phyloP scores from a whole-genome alignment of 1,139 yeast genomes.

The Casaregolazyma lundiana region DNA sequence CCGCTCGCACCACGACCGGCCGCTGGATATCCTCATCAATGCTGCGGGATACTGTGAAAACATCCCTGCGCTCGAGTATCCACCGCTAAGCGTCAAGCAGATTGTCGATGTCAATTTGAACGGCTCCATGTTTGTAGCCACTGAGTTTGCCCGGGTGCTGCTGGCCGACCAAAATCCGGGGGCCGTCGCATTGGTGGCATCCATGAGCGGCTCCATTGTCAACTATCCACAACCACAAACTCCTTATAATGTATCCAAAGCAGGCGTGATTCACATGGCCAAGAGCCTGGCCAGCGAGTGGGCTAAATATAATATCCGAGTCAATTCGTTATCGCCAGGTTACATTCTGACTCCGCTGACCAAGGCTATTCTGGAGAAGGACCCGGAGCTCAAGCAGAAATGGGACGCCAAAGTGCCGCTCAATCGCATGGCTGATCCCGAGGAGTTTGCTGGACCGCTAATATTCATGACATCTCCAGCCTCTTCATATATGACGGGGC shows the following conservation, averaged over 20 bases:
- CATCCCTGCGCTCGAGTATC: constrained; percentile 72
- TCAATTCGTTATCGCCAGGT: constrained; percentile 77
- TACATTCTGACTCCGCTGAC: constrained; percentile 68
- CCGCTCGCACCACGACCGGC: constrained; percentile 50
- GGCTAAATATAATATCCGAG: constrained; percentile 74
- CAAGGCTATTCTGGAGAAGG: constrained; percentile 50
- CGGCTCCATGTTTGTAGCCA: constrained; percentile 69
- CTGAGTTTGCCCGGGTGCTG: constrained; percentile 62
- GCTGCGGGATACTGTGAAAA: constrained; percentile 85
- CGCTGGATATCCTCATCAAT: constrained; percentile 64
- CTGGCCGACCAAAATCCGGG: constrained; percentile 49
- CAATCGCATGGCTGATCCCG: constrained; percentile 75
- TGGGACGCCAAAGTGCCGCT: constrained; percentile 69
- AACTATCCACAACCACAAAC: constrained; percentile 82
- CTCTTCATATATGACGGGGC: constrained; percentile 77
- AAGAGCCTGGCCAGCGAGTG: constrained; percentile 80
- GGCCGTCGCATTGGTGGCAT: constrained; percentile 70
- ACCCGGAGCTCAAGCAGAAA: constrained; percentile 45
- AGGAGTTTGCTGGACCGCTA: constrained; percentile 75
- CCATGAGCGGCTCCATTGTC: constrained; percentile 82
- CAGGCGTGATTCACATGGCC: constrained; percentile 75
- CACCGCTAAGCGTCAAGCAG: constrained; percentile 63
- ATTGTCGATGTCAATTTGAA: constrained; percentile 67
- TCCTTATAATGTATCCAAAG: constrained; percentile 82
- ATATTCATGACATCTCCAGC: constrained; percentile 70